Base-by-base conservation (phyloP, 164 flowering plant genomes). In the Houttuynia cordata region DNA sequence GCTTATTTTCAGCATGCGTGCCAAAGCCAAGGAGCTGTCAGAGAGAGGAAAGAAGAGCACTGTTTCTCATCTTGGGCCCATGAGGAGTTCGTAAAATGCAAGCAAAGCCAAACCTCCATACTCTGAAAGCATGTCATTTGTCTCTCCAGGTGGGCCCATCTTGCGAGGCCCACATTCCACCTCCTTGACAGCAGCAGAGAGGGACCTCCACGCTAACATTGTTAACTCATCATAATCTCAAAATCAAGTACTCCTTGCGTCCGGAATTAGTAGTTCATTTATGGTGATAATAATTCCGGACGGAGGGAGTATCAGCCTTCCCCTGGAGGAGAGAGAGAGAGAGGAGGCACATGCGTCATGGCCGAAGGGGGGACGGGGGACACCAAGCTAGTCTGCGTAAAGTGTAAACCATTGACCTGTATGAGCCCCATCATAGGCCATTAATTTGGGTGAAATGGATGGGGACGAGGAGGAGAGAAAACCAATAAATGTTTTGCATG, bases 351-450 rank as follows among this genome's bases (percentile, higher is more conserved):
- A 52, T 9, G 10, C 10, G n/a, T 52, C 20, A 56, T 58, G 68
- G 56, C 56, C n/a, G n/a, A n/a, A n/a, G n/a, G n/a, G 25, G 78
- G 80, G 72, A 81, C 74, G 69, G 67, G 64, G 77, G 63, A 77
- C 76, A 75, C 69, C 80, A 67, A 76, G 62, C 51, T 75, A 73
- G 71, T 75, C 66, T 76, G 73, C n/a, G n/a, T n/a, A n/a, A n/a
- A n/a, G n/a, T 73, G 71, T 73, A n/a, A 68, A 39, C 73, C 72
- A 76, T 74, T 75, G 80, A 79, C 76, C 70, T 49, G n/a, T n/a
- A n/a, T n/a, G n/a, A n/a, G n/a, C n/a, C n/a, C n/a, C n/a, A n/a
- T n/a, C n/a, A n/a, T n/a, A n/a, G n/a, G n/a, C 61, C 57, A 75
- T 70, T 70, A 65, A 69, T 63, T 59, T 41, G 42, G 49, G 57